These are phyloP conservation scores for Phlebiopsis gigantea DNA, from an alignment of 768 basidiomycete species.

Conservation along the genomic window DNA sequence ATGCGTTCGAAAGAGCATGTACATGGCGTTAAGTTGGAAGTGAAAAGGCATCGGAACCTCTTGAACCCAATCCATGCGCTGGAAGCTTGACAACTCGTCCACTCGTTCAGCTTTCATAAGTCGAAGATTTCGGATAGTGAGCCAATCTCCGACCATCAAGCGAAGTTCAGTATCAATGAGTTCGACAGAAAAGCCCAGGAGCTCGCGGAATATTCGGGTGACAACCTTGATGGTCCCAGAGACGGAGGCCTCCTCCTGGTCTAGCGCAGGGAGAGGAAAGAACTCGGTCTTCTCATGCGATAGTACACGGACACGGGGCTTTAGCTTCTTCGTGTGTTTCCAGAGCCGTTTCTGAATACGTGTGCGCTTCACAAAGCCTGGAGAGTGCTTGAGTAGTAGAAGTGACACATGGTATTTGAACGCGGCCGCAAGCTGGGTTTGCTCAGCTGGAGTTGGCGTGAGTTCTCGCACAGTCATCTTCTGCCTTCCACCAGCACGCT, in stretches of 20 bases:
- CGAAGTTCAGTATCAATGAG: background rate
- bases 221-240: background rate
- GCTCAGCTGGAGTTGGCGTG: background rate
- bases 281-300: background rate
- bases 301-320: background rate
- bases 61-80: background rate
- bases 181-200: background rate
- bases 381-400: background rate
- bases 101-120: background rate
- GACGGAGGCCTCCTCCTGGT: background rate
- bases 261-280: background rate
- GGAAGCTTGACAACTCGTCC: background rate
- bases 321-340: background rate
- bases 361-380: background rate
- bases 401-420: background rate
- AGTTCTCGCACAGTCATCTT: background rate
- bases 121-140: background rate
- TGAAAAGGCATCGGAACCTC: background rate
- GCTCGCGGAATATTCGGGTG: background rate
- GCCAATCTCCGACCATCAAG: background rate
- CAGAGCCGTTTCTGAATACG: background rate
- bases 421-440: background rate
- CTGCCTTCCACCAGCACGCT: background rate
- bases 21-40: background rate
- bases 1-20: background rate